Evolutionary conservation across 2,329 filamentous ascomycete genomes (phyloP), one percentile per base, ranked within the genome.

Genomic region (Scopulariopsis brevicaulis): DNA sequence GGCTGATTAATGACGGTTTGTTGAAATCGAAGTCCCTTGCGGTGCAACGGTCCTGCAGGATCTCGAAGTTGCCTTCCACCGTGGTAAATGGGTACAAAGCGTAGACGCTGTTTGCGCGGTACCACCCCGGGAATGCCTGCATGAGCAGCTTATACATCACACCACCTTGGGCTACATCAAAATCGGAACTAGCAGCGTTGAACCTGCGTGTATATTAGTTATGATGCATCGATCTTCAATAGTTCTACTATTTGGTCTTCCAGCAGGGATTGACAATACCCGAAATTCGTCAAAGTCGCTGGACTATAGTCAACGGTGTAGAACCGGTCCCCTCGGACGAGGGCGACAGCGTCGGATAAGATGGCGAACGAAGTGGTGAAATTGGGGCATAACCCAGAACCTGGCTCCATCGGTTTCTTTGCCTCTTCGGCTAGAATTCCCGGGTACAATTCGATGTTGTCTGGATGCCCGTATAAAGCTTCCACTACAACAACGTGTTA

Each of bases 331-430:
- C 85, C 85, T 20, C 86, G 79, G 4, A 89, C 85, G 14, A 90
- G 75, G 40, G 82, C 81, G 1, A 89, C 85, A 1, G 86, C 85
- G 63, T 90, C 86, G 0, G 85, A 87, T 4, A 90, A 70, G 14
- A 90, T 81, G 2, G 85, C 86, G 11, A 85, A 78, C 2, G 83
- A 86, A 55, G 87, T 80, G 12, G 85, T 87, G 66, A 85, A 87
- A 0, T 80, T 82, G 0, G 86, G 85, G 4, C 79, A 79, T 50
- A 88, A 83, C 46, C 86, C 86, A 22, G 84, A 82, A 50, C 85
- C 86, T 3, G 82, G 83, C 1, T 79, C 73, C 75, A 86, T 82
- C 0, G 84, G 81, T 61, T 78, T 69, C 69, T 89, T 89, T 18
- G 81, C 78, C 60, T 85, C 81, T 66, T 90, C 87, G 1, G 83